phyloP scores from a whole-genome alignment of 768 basidiomycete species.

The Gelatoporia subvermispora region DNA sequence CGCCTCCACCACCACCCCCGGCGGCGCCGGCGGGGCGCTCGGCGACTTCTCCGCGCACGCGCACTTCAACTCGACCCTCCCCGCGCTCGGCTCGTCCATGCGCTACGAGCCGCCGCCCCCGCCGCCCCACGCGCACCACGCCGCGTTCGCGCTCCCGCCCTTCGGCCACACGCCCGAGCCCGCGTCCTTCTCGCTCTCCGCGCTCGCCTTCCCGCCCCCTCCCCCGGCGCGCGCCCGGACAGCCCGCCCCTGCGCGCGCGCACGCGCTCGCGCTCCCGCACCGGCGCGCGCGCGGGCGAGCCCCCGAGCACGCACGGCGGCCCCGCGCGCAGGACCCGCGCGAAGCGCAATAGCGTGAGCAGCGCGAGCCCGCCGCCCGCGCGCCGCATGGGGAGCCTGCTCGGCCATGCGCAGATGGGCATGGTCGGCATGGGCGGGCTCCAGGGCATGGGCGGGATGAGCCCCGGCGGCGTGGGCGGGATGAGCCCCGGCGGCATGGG shows the following conservation, averaged over 20 bases:
- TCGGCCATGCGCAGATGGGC: slow-evolving; percentile 45
- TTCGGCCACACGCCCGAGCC: slow-evolving; percentile 18
- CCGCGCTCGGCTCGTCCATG: slow-evolving; percentile 30
- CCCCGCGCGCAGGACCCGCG: slow-evolving; percentile 39
- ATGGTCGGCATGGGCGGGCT: no score
- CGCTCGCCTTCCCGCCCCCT: slow-evolving; percentile 41
- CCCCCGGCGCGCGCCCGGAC: slow-evolving; percentile 23
- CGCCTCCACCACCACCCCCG: not conserved
- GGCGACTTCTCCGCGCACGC: slow-evolving; percentile 26
- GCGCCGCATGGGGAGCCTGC: slow-evolving; percentile 18
- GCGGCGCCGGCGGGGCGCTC: slow-evolving; percentile 8
- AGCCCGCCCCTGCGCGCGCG: slow-evolving; percentile 31
- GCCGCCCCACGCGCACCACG: slow-evolving; percentile 18
- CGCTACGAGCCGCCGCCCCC: slow-evolving; percentile 28
- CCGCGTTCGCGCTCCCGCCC: slow-evolving; percentile 22
- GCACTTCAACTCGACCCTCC: slow-evolving; percentile 32
- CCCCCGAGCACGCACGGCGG: slow-evolving; percentile 26
- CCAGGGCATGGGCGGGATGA: slow-evolving; percentile 15
- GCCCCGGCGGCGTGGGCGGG: slow-evolving; percentile 9
- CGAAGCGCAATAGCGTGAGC: slow-evolving; percentile 56
- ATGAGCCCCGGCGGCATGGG: slow-evolving; percentile 46
- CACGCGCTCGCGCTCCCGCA: slow-evolving; percentile 45
- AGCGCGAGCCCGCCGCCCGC: slow-evolving; percentile 49
- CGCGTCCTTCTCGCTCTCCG: slow-evolving; percentile 23
- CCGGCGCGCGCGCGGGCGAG: slow-evolving; percentile 15